A percentile compares a stretch with the other conserved stretches of the same genome.
Conservation (phyloP, 805 yeast species). For the Alloascoidea africana region DNA sequence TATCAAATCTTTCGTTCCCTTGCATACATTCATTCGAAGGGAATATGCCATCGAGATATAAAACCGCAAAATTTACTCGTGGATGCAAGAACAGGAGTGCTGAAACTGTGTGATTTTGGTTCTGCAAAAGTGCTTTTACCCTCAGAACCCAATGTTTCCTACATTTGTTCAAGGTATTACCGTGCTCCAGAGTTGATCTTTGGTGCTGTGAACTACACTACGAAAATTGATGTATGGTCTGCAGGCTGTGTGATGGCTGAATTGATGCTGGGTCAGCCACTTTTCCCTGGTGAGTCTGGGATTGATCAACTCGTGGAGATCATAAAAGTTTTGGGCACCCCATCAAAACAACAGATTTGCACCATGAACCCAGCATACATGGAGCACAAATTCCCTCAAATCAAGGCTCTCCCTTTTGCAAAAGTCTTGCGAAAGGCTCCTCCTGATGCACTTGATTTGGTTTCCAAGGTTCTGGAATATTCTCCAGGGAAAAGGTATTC, state of each 20-base stretch:
- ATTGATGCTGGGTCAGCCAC: constrained; percentile 84
- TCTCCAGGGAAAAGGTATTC: constrained; percentile 75
- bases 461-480: constrained; percentile 72
- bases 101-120: constrained; percentile 94
- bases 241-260: constrained; percentile 99
- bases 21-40: constrained; percentile 55
- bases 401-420: constrained; percentile 34
- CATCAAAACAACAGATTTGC: constrained; percentile 78
- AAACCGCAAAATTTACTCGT: constrained; percentile 83
- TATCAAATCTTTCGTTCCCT: constrained; percentile 68
- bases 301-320: constrained; percentile 95
- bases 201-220: constrained; percentile 93
- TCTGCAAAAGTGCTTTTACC: constrained; percentile 86
- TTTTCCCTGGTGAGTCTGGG: constrained; percentile 96
- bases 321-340: constrained; percentile 94
- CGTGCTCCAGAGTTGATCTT: constrained; percentile 96
- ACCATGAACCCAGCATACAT: constrained; percentile 94
- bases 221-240: constrained; percentile 95
- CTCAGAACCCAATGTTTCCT: constrained; percentile 86
- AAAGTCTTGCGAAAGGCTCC: constrained; percentile 68
- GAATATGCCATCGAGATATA: constrained; percentile 83
- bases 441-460: constrained; percentile 71
- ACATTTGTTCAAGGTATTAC: constrained; percentile 92
- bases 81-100: constrained; percentile 70
- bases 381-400: constrained; percentile 87